phyloP scores from a whole-genome alignment of 257 asterid genomes.

The Vinca minor region DNA sequence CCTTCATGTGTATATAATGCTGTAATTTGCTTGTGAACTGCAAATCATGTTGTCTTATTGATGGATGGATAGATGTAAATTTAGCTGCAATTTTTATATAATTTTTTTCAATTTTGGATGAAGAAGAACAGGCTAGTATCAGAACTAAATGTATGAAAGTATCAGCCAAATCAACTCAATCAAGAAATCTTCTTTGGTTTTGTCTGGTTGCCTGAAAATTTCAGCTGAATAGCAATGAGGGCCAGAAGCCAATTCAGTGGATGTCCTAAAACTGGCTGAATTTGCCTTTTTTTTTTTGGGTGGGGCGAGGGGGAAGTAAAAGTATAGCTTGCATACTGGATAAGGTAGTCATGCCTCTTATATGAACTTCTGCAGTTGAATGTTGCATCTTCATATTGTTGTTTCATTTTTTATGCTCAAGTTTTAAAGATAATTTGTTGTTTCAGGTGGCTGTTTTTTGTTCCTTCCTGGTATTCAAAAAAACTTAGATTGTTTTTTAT shows the following conservation, averaged over 20 bases:
- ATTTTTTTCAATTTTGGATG: slow-evolving; percentile 6
- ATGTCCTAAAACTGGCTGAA: neutral
- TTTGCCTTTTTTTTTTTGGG: too few species aligned
- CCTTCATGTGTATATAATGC: slow-evolving; percentile 39
- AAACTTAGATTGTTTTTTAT: neutral
- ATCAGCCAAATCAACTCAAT: neutral
- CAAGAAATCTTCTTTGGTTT: neutral
- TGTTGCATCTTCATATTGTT: neutral
- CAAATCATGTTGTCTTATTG: slow-evolving; percentile 6
- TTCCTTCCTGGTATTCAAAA: neutral
- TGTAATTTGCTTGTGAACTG: slow-evolving; percentile 26
- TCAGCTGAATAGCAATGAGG: neutral
- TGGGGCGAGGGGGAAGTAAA: too few species aligned
- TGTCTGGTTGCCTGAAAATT: neutral
- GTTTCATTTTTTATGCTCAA: neutral
- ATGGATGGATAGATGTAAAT: slow-evolving; percentile 1
- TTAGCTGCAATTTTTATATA: neutral
- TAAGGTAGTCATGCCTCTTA: neutral
- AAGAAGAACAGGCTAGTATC: slow-evolving; percentile 1
- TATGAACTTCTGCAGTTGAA: neutral
- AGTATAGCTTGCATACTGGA: neutral
- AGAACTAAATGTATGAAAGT: neutral
- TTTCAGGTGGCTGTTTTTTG: neutral
- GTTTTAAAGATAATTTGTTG: neutral
- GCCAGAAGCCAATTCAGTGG: neutral